Conservation (phyloP, 345 rosid species). For the Clausena lansium region DNA sequence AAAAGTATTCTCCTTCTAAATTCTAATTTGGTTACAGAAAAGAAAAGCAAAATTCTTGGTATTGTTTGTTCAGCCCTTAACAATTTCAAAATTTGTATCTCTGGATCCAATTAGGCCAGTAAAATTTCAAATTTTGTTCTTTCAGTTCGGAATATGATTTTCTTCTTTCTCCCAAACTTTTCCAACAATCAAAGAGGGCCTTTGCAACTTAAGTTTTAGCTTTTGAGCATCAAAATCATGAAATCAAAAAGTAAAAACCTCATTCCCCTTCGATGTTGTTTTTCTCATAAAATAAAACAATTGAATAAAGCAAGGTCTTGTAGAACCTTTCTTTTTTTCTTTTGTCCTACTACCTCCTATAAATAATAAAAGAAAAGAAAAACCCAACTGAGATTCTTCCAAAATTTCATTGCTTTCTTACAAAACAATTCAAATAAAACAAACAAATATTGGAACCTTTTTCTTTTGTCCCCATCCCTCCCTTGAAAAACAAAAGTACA, state of each 20-base stretch:
- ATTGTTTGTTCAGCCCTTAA: not conserved
- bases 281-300: not conserved
- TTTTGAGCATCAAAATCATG: not conserved
- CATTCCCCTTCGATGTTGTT: not conserved
- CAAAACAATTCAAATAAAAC: constrained; percentile 12
- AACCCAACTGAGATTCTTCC: constrained; percentile 2
- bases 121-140: not conserved
- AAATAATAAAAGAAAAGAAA: not conserved
- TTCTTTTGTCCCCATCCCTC: constrained; percentile 13
- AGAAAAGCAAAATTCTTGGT: not conserved
- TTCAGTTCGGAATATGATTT: not conserved
- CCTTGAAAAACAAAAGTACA: not conserved
- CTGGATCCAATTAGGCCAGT: not conserved
- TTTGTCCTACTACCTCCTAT: constrained; percentile 1
- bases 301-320: not conserved
- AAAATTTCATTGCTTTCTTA: not conserved
- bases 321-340: not conserved
- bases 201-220: not conserved
- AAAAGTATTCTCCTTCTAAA: not conserved
- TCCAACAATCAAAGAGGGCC: not conserved
- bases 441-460: constrained; percentile 3
- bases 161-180: not conserved
- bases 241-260: not conserved
- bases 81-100: not conserved
- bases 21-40: not conserved